Evolutionary conservation across 176 grass and related monocot species (phyloP).

Genomic region (Cocos nucifera): DNA sequence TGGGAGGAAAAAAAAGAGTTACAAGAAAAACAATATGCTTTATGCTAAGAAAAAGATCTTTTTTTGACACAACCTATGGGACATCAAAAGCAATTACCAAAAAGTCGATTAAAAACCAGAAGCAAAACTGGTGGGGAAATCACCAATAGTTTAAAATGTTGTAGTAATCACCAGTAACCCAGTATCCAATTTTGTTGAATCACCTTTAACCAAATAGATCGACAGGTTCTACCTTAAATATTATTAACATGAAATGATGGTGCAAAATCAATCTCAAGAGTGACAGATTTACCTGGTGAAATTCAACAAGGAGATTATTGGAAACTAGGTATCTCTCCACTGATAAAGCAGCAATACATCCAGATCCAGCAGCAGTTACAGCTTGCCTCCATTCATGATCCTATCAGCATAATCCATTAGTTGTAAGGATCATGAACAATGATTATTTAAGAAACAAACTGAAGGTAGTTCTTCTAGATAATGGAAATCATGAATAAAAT

Average conservation of each 20-base stretch:
- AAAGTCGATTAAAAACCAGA: too few relatives aligned
- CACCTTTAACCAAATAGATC: too few relatives aligned
- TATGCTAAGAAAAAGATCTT: not conserved
- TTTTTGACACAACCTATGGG: not conserved
- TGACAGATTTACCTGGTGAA: conserved; percentile 67
- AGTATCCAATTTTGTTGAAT: too few relatives aligned
- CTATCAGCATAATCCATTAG: conserved; percentile 28
- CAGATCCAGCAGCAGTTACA: conserved; percentile 92
- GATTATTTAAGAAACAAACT: not conserved
- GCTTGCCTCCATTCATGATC: conserved; percentile 99
- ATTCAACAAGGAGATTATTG: conserved; percentile 88
- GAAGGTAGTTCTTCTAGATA: too few relatives aligned
- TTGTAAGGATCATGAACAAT: conserved; percentile 9
- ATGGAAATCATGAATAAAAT: too few relatives aligned
- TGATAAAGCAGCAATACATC: conserved; percentile 89
- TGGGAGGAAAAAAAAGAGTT: conserved; percentile 3
- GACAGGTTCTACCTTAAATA: too few relatives aligned
- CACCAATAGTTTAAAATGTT: too few relatives aligned
- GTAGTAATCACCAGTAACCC: too few relatives aligned
- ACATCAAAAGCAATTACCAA: too few relatives aligned
- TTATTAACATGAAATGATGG: too few relatives aligned
- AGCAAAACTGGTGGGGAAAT: too few relatives aligned
- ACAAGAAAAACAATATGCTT: not conserved
- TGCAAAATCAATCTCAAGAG: too few relatives aligned
- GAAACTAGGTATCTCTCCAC: conserved; percentile 95